Percentiles rank a stretch among this genome's conserved stretches.
These are phyloP conservation scores for Cyclocybe aegerita DNA, from an alignment of 768 basidiomycete species.

Conservation along the genomic window DNA sequence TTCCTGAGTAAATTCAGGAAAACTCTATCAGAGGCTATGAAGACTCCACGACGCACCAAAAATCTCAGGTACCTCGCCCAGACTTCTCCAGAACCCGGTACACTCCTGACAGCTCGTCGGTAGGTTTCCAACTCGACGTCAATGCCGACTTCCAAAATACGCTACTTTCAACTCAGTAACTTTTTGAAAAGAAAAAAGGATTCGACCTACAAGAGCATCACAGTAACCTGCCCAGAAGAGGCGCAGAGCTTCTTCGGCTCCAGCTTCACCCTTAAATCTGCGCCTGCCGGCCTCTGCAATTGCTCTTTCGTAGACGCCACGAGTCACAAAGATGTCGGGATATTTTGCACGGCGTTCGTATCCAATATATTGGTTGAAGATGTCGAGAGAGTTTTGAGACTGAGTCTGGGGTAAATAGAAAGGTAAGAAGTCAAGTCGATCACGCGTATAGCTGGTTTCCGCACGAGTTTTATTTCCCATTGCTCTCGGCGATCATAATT, in stretches of 20 bases:
- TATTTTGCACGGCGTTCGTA: conserved; percentile 61
- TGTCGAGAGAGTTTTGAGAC: conserved; percentile 48
- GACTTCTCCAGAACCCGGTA: conserved; percentile 73
- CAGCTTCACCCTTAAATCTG: conserved; percentile 51
- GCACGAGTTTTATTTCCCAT: conserved; percentile 61
- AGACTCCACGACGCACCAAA: conserved; percentile 42
- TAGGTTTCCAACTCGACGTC: conserved; percentile 42
- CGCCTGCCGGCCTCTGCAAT: conserved; percentile 69
- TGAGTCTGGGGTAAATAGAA: conserved; percentile 27
- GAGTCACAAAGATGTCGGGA: conserved; percentile 57
- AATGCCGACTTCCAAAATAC: conserved; percentile 43
- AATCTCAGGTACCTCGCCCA: conserved; percentile 79
- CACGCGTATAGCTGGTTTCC: conserved; percentile 11
- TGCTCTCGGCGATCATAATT: conserved; percentile 63
- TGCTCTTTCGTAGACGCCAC: conserved; percentile 68
- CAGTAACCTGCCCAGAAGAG: conserved; percentile 75
- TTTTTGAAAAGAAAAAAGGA: not conserved
- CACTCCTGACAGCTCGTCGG: conserved; percentile 65
- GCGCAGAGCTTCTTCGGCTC: conserved; percentile 57
- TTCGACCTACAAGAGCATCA: conserved; percentile 59
- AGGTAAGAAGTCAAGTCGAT: not conserved
- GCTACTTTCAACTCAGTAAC: conserved; percentile 27
- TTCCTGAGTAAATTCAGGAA: conserved; percentile 34
- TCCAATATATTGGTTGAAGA: conserved; percentile 61
- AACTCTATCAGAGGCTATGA: not conserved